A percentile compares a stretch with the other conserved stretches of the same genome.
Conservation (phyloP, 805 yeast genomes). For the Soucietia sequanensis region DNA sequence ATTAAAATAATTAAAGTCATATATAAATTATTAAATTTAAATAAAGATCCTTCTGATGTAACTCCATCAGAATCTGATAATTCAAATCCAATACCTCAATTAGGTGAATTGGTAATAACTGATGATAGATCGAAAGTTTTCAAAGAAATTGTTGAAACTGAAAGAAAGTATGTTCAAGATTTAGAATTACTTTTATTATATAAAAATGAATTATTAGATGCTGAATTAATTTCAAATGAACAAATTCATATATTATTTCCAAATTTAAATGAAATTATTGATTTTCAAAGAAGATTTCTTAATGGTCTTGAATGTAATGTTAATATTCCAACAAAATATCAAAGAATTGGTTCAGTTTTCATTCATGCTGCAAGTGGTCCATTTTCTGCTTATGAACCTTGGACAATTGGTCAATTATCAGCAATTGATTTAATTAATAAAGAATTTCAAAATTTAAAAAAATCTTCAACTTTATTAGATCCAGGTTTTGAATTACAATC, state of each 20-base stretch:
- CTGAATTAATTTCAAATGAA: slow-evolving; percentile 73
- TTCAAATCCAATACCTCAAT: slow-evolving; percentile 1
- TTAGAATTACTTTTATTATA: slow-evolving; percentile 71
- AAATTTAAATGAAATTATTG: slow-evolving; percentile 76
- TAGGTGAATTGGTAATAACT: slow-evolving; percentile 29
- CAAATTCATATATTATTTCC: slow-evolving; percentile 83
- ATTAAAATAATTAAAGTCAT: slow-evolving; percentile 75
- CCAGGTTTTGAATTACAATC: slow-evolving; percentile 89
- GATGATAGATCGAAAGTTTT: slow-evolving; percentile 76
- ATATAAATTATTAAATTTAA: slow-evolving; percentile 54
- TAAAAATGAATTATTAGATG: slow-evolving; percentile 61
- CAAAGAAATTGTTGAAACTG: slow-evolving; percentile 82
- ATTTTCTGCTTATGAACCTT: slow-evolving; percentile 87
- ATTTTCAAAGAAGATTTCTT: slow-evolving; percentile 86
- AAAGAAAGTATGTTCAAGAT: slow-evolving; percentile 90
- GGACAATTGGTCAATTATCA: slow-evolving; percentile 87
- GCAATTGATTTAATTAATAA: slow-evolving; percentile 78
- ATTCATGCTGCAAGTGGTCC: slow-evolving; percentile 76
- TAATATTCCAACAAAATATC: slow-evolving; percentile 66
- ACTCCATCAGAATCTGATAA: slow-evolving; percentile 7
- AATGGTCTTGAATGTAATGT: slow-evolving; percentile 89
- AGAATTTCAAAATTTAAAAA: slow-evolving; percentile 56
- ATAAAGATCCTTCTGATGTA: slow-evolving; percentile 12
- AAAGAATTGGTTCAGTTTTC: slow-evolving; percentile 86
- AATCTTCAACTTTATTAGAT: slow-evolving; percentile 61